phyloP scores from a whole-genome alignment of 2,329 filamentous ascomycete genomes.

The Monilinia fructigena region DNA sequence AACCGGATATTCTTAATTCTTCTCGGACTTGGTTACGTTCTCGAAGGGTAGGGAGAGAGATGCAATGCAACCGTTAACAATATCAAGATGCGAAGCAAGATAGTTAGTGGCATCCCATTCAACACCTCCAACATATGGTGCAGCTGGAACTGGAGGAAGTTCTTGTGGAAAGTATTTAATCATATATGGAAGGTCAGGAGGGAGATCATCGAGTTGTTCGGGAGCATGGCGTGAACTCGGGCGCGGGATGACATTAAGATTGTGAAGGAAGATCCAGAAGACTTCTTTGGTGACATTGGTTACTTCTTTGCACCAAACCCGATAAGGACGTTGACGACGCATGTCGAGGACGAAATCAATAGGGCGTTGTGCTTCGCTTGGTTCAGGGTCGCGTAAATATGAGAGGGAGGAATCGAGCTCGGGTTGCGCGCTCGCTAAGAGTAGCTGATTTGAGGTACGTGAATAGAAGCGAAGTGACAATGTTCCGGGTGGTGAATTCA shows the following conservation, averaged over 20 bases:
- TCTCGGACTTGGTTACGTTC: slow-evolving; percentile 77
- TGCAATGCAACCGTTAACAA: slow-evolving; percentile 86
- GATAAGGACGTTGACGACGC: slow-evolving; percentile 82
- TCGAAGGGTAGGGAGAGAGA: slow-evolving; percentile 65
- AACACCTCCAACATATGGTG: slow-evolving; percentile 93
- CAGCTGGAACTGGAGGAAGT: slow-evolving; percentile 85
- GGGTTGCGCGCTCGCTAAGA: slow-evolving; percentile 59
- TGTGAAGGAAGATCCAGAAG: slow-evolving; percentile 98
- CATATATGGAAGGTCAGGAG: slow-evolving; percentile 60
- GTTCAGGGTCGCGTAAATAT: slow-evolving; percentile 77
- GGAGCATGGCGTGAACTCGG: slow-evolving; percentile 44
- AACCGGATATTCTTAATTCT: slow-evolving; percentile 78
- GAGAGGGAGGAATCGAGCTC: slow-evolving; percentile 72
- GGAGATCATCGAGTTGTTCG: slow-evolving; percentile 25
- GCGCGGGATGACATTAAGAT: slow-evolving; percentile 80
- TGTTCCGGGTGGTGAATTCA: slow-evolving; percentile 89
- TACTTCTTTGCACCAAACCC: slow-evolving; percentile 90
- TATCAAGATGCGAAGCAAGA: slow-evolving; percentile 84
- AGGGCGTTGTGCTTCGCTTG: slow-evolving; percentile 71
- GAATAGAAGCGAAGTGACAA: slow-evolving; percentile 86
- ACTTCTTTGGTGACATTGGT: slow-evolving; percentile 94
- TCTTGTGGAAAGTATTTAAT: slow-evolving; percentile 76
- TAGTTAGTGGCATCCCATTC: slow-evolving; percentile 99
- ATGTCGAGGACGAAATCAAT: slow-evolving; percentile 88
- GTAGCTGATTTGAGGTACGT: slow-evolving; percentile 75